Base-by-base conservation (phyloP, 768 basidiomycete genomes). In the Mycena chlorophos region DNA sequence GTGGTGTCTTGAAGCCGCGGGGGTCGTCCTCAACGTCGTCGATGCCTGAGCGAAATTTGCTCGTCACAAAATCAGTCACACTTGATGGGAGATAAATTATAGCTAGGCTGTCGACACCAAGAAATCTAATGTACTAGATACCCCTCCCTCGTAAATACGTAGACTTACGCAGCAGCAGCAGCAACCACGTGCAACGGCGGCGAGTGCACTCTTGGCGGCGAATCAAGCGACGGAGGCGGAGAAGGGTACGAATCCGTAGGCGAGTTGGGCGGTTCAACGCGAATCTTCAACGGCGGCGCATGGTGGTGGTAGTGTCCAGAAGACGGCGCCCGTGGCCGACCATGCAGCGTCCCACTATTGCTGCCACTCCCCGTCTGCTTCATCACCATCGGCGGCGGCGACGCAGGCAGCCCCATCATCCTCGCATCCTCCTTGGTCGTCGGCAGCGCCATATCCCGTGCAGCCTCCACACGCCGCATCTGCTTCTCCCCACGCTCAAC, bases 401-500 rank as follows among this genome's bases (percentile, higher is more conserved):
- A 75, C n/a, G n/a, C n/a, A 5, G 71, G 72, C 23, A 76, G 73
- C 12, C 70, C 70, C 71, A 83, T 71, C 50, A 87, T 66, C 31
- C 74, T 70, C 17, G 78, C 74, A 50, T 92, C 90, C 54, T 69
- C 75, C 63, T 82, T 82, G 19, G 87, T 87, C 22, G 75, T 82
- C 0, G 91, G 91, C 23, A 94, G 74, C 69, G 83, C 76, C 66
- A 89, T 67, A 29, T 87, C 85, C 51, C 83, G 77, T 30, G 82
- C 80, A 2, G 87, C 89, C 64, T 90, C 88, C 17, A 91, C 83
- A 52, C 89, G 75, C 55, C 88, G 77, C 76, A 93, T 81, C 73
- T 87, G 88, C 69, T 88, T 89, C 78, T 99, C 97, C 28, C 96
- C 96, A 65, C 83, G 85, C 66, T 92, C 94, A 12, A 98, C 92